Base-by-base conservation (phyloP, 2,329 filamentous ascomycete species). In the Hansfordia pulvinata region DNA sequence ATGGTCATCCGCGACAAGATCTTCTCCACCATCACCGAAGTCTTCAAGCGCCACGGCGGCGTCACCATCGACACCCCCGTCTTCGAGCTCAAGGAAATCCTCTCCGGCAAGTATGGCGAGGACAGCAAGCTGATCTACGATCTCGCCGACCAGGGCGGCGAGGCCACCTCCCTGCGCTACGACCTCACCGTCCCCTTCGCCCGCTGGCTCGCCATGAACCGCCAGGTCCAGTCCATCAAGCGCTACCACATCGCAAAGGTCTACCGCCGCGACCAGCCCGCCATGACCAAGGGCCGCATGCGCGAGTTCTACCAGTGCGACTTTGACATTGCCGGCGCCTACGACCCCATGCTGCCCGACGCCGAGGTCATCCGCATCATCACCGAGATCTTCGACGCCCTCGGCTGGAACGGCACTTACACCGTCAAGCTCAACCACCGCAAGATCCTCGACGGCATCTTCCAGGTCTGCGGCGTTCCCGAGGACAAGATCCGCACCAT, bases 361-460 rank as follows among this genome's bases (percentile, higher is more conserved):
- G 75, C 78, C 5, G 77, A 84, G 54, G 69, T 84, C 30, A 52
- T 85, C 36, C 61, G 71, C 29, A 79, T 84, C 35, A 62, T 71
- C 12, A 72, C 65, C 34, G 78, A 85, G 44, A 72, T 84, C 13
- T 82, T 86, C 44, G 67, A 82, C 35, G 64, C 63, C 16, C 55
- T 86, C 10, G 75, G 72, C 16, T 82, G 72, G 74, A 58, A 65
- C 24, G 72, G 68, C 21, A 62, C 61, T 25, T 80, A 75, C 43
- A 82, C 73, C 1, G 80, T 86, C 50, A 85, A 85, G 58, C 60
- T 84, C 40, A 86, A 86, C 51, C 78, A 85, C 65, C 64, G 80
- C 35, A 80, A 82, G 50, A 78, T 85, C 19, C 57, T 86, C 6
- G 79, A 85, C 38, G 80, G 79, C 18, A 64, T 85, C 29, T 85